Percentiles rank a stretch among this genome's conserved stretches.
These are phyloP conservation scores for Synchytrium microbalum DNA, from an alignment of 371 early-diverging fungal species.

Conservation along the genomic window DNA sequence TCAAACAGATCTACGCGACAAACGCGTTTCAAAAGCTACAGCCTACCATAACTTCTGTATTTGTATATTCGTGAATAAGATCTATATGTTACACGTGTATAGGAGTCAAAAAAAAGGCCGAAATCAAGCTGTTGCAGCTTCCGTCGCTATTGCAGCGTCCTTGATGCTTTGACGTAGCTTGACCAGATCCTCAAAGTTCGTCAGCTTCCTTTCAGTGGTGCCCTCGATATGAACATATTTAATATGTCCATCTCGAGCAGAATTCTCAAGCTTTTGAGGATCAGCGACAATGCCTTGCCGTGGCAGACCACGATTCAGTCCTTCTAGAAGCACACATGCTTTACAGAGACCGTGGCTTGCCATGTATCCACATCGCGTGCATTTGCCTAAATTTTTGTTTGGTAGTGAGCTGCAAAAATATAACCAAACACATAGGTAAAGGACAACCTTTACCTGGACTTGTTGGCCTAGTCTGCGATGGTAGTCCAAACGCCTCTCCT, in stretches of 20 bases:
- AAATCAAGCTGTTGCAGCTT: too few species aligned
- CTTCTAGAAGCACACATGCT: slow-evolving; percentile 90
- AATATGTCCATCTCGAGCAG: background rate
- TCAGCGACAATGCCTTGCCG: background rate
- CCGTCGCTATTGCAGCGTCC: too few species aligned
- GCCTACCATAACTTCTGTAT: too few species aligned
- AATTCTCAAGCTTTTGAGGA: background rate
- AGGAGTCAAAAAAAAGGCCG: too few species aligned
- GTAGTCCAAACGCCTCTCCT: slow-evolving; percentile 79
- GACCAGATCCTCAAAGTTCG: background rate
- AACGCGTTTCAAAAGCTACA: too few species aligned
- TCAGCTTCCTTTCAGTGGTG: background rate
- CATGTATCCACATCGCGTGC: slow-evolving; percentile 92
- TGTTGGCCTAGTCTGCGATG: slow-evolving; percentile 36
- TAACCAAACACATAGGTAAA: too few species aligned
- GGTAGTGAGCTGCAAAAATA: background rate
- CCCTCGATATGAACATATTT: background rate
- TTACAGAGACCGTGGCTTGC: slow-evolving; percentile 86
- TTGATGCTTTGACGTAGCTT: background rate
- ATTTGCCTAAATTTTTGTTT: slow-evolving; percentile 33
- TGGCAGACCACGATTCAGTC: slow-evolving; percentile 85
- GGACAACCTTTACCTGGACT: slow-evolving; percentile 5
- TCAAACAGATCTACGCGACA: too few species aligned
- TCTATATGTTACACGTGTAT: too few species aligned
- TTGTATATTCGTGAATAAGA: too few species aligned